Percentiles rank a stretch among this genome's conserved stretches.
These are phyloP conservation scores for Penicillium sp. DNA, from an alignment of 2,329 filamentous ascomycete species.

Conservation along the genomic window DNA sequence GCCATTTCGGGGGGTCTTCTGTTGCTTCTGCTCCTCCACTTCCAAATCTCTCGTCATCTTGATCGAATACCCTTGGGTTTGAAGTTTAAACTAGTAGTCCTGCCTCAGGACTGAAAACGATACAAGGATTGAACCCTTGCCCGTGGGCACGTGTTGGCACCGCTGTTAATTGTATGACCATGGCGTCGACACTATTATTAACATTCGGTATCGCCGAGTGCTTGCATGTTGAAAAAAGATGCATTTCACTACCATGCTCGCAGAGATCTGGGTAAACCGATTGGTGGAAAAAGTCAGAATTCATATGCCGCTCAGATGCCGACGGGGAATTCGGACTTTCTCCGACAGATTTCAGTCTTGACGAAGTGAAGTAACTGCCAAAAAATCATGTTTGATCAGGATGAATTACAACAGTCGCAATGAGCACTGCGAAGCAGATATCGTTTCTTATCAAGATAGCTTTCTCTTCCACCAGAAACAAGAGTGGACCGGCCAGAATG, in stretches of 20 bases:
- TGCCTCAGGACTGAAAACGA: not conserved
- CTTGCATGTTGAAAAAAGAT: not conserved
- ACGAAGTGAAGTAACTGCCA: not conserved
- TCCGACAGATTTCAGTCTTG: not conserved
- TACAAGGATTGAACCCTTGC: not conserved
- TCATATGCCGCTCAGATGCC: not conserved
- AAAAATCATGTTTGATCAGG: too few species aligned
- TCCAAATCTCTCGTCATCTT: too few species aligned
- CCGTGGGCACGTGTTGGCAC: not conserved
- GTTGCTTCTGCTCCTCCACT: too few species aligned
- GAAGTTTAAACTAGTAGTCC: too few species aligned
- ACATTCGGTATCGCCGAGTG: too few species aligned
- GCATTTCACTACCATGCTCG: too few species aligned
- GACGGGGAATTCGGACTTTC: not conserved
- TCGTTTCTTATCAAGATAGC: too few species aligned
- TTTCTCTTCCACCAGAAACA: not conserved
- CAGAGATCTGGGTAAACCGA: not conserved
- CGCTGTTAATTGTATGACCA: not conserved
- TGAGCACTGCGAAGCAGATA: too few species aligned
- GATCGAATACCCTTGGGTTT: too few species aligned
- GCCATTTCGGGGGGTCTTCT: too few species aligned
- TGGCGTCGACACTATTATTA: not conserved
- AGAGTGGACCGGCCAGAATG: not conserved
- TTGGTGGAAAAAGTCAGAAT: constrained; percentile 1
- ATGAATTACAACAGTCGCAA: not conserved